These are phyloP conservation scores for Helicocarpus griseus DNA, from an alignment of 2,329 filamentous ascomycete species.

Conservation along the genomic window DNA sequence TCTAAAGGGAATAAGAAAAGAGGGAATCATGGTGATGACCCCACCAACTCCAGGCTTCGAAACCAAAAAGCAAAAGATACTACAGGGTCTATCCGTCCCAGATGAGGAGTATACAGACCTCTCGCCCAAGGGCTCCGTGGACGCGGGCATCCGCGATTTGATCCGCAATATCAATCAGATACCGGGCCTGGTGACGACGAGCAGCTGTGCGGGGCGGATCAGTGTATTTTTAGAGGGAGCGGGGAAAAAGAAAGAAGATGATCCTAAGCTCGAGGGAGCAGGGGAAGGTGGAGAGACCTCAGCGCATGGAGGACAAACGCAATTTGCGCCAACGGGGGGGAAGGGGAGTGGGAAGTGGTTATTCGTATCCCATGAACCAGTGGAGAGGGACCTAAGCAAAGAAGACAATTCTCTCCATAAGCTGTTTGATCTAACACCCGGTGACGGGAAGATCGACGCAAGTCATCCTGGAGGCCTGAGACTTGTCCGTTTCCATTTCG, in stretches of 20 bases:
- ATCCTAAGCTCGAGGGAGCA: constrained; percentile 14
- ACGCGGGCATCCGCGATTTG: constrained; percentile 65
- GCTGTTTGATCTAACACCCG: constrained; percentile 36
- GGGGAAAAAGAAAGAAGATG: constrained; percentile 34
- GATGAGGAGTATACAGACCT: constrained; percentile 66
- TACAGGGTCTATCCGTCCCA: constrained; percentile 59
- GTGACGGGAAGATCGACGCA: constrained; percentile 22
- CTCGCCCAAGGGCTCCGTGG: constrained; percentile 81
- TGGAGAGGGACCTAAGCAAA: constrained; percentile 30
- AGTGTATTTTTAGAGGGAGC: constrained; percentile 81
- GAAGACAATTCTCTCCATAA: constrained; percentile 19
- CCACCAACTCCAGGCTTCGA: constrained; percentile 33
- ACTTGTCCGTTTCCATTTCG: constrained; percentile 78
- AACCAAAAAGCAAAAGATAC: constrained; percentile 61
- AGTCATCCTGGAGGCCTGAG: constrained; percentile 39
- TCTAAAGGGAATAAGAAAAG: background rate
- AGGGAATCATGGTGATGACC: background rate
- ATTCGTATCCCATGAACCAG: constrained; percentile 74
- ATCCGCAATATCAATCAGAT: constrained; percentile 68
- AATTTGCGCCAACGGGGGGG: constrained; percentile 58
- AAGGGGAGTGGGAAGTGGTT: constrained; percentile 83
- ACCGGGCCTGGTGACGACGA: constrained; percentile 76
- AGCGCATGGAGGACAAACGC: constrained; percentile 12
- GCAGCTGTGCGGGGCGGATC: constrained; percentile 80
- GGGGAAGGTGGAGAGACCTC: constrained; percentile 13